Evolutionary conservation across 192 early-diverging fungal species (phyloP).

Genomic region (Coemansia sp.): DNA sequence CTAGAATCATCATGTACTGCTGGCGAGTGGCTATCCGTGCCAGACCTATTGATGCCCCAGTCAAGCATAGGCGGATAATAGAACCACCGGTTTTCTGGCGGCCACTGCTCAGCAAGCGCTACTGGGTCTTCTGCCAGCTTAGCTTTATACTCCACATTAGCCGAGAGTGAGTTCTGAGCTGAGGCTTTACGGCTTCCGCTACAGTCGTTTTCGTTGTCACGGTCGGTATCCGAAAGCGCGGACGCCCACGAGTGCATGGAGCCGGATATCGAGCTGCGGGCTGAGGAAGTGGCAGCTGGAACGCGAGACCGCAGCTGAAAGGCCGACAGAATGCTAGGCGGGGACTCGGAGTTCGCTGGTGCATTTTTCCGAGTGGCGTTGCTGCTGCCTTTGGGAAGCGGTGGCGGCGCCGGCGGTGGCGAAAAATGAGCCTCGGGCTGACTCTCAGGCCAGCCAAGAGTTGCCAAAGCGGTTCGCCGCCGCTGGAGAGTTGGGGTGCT

Average conservation of each 20-base stretch:
- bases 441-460: constrained; percentile 29
- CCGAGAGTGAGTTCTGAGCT: constrained; percentile 7
- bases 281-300: constrained; percentile 14
- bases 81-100: constrained; percentile 3
- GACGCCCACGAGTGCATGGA: constrained; percentile 41
- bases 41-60: constrained; percentile 10
- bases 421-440: neutral
- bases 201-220: constrained; percentile 17
- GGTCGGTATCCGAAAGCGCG: constrained; percentile 26
- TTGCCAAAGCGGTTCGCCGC: constrained; percentile 36
- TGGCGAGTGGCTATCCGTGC: constrained; percentile 12
- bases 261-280: constrained; percentile 47
- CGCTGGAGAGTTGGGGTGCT: constrained; percentile 37
- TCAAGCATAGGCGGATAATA: constrained; percentile 38
- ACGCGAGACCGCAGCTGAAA: constrained; percentile 27
- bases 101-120: constrained; percentile 10
- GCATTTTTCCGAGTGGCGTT: constrained; percentile 4
- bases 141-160: too few relatives aligned
- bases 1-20: neutral
- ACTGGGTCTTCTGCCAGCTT: neutral
- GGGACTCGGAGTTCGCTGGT: constrained; percentile 10
- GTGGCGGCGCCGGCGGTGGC: constrained; percentile 13
- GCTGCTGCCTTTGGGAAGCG: constrained; percentile 12
- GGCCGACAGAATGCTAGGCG: constrained; percentile 31
- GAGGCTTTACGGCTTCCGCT: constrained; percentile 1